phyloP scores from a whole-genome alignment of 495 filamentous ascomycete species.

The Podospora appendiculata region DNA sequence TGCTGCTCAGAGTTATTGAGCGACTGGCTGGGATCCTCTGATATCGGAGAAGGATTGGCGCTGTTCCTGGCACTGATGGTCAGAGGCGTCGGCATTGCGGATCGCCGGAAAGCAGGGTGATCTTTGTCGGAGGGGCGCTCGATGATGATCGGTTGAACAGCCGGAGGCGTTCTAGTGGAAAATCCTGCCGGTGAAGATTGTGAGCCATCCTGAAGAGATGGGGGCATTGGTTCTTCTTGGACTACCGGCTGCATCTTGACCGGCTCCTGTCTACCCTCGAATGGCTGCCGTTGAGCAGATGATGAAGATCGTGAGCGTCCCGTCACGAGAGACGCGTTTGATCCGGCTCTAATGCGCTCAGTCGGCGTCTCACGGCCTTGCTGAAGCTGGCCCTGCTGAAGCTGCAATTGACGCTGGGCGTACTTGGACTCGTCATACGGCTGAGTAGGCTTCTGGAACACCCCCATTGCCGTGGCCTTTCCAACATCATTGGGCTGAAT shows the following conservation, averaged over 20 bases:
- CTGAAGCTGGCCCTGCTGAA: slow-evolving; percentile 72
- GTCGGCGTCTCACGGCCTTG: slow-evolving; percentile 52
- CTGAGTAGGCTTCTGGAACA: slow-evolving; percentile 71
- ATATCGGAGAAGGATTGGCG: slow-evolving; percentile 15
- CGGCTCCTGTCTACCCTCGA: slow-evolving; percentile 10
- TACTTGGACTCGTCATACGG: slow-evolving; percentile 81
- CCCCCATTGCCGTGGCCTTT: slow-evolving; percentile 77
- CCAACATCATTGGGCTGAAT: slow-evolving; percentile 72
- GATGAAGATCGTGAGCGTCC: slow-evolving; percentile 27
- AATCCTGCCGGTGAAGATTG: slow-evolving; percentile 13
- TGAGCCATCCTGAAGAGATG: slow-evolving; percentile 29
- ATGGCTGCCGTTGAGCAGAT: slow-evolving; percentile 13
- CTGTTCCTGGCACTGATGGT: slow-evolving; percentile 16
- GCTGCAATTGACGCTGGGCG: slow-evolving; percentile 67
- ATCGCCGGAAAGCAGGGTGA: slow-evolving; percentile 38
- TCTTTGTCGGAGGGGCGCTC: slow-evolving; percentile 36
- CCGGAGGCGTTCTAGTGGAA: slow-evolving; percentile 3
- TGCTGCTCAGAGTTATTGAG: slow-evolving; percentile 16
- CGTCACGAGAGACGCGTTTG: slow-evolving; percentile 16
- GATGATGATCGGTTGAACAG: slow-evolving; percentile 15
- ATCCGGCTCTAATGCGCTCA: slow-evolving; percentile 23
- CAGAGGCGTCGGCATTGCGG: slow-evolving; percentile 27
- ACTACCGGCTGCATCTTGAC: slow-evolving; percentile 8
- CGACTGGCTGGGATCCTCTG: slow-evolving; percentile 12
- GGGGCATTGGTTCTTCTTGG: slow-evolving; percentile 33